A percentile compares a stretch with the other conserved stretches of the same genome.
phyloP scores from a whole-genome alignment of 768 basidiomycete species.

The Termitomyces bulborhizus region DNA sequence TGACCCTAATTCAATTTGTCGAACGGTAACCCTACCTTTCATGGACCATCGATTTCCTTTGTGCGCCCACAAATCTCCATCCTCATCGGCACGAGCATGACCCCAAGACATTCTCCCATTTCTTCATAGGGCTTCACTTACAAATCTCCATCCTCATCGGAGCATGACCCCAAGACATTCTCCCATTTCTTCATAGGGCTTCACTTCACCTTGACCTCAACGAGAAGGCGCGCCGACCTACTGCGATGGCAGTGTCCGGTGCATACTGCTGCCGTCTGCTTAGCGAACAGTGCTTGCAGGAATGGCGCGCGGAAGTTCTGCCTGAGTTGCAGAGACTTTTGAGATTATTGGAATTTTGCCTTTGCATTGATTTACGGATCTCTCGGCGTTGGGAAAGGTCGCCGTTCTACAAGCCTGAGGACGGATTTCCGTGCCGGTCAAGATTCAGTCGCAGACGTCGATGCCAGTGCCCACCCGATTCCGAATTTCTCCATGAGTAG shows the following conservation, averaged over 20 bases:
- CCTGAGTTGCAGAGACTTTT: background rate
- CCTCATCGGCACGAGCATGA: constrained; percentile 2
- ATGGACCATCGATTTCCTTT: background rate
- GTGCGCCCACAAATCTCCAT: background rate
- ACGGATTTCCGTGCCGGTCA: background rate
- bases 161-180: constrained; percentile 7
- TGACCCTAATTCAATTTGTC: background rate
- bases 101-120: constrained; percentile 4
- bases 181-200: constrained; percentile 8
- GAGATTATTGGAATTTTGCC: background rate
- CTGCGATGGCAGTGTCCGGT: background rate
- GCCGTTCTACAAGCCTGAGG: background rate
- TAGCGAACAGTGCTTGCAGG: background rate
- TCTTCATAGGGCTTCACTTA: constrained; percentile 6
- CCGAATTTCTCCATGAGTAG: background rate
- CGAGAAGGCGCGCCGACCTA: background rate
- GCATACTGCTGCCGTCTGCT: background rate
- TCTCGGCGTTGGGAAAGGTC: background rate
- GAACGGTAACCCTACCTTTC: background rate
- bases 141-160: background rate
- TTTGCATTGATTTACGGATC: background rate
- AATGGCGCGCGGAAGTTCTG: background rate
- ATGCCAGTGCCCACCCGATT: no score
- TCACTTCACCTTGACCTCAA: constrained; percentile 2
- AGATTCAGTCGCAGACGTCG: background rate